phyloP scores from a whole-genome alignment of 2,329 filamentous ascomycete genomes.

The Fusarium abutilonis region DNA sequence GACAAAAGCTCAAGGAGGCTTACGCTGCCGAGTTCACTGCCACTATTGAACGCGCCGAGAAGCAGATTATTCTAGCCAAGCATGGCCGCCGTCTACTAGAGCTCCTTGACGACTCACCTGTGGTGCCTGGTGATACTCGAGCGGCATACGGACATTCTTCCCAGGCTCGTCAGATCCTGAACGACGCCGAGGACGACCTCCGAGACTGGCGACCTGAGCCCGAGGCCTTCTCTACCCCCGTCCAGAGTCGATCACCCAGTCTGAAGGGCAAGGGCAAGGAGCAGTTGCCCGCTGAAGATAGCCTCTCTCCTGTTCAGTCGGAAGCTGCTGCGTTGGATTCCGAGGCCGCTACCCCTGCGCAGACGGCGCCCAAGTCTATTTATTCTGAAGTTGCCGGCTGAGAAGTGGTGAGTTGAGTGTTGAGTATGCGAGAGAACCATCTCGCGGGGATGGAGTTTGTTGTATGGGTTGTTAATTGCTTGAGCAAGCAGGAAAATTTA shows the following conservation, averaged over 20 bases:
- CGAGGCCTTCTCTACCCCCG: slow-evolving; percentile 47
- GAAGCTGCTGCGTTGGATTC: slow-evolving; percentile 23
- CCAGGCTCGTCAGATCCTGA: slow-evolving; percentile 84
- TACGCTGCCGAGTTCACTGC: slow-evolving; percentile 89
- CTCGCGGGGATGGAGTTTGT: not conserved
- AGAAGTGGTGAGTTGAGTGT: not conserved
- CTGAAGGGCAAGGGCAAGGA: slow-evolving; percentile 46
- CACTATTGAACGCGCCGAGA: slow-evolving; percentile 94
- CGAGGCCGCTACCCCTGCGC: slow-evolving; percentile 13
- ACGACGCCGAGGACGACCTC: slow-evolving; percentile 91
- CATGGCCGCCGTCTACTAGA: slow-evolving; percentile 87
- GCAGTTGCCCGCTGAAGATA: slow-evolving; percentile 18
- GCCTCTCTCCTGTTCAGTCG: slow-evolving; percentile 23
- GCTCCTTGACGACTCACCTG: slow-evolving; percentile 87
- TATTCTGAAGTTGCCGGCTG: slow-evolving; percentile 34
- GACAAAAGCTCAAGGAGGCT: slow-evolving; percentile 94
- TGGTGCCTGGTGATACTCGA: slow-evolving; percentile 84
- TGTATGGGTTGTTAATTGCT: slow-evolving; percentile 7
- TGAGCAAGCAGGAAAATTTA: slow-evolving; percentile 2
- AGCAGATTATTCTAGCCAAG: slow-evolving; percentile 92
- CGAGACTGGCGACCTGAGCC: slow-evolving; percentile 72
- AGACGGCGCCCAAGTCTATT: slow-evolving; percentile 25
- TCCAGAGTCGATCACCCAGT: slow-evolving; percentile 39
- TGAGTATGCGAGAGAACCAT: not conserved
- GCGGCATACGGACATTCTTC: slow-evolving; percentile 71